These are phyloP conservation scores for Pichia membranifaciens DNA, from an alignment of 805 yeast species.

Conservation along the genomic window DNA sequence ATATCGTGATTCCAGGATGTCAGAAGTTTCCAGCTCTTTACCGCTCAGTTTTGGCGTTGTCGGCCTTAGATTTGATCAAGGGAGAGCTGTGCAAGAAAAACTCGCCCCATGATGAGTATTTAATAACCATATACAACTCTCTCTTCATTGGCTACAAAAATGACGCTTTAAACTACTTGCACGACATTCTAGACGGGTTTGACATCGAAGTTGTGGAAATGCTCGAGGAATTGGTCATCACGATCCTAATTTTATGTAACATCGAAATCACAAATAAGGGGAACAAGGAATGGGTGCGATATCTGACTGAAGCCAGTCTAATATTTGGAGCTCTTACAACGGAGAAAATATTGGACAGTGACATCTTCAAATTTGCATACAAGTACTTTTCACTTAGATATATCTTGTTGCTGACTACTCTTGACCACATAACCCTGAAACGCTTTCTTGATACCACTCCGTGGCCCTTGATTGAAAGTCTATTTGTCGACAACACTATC, in stretches of 20 bases:
- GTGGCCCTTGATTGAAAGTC: conserved; percentile 22
- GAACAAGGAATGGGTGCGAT: conserved; percentile 27
- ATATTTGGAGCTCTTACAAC: conserved; percentile 22
- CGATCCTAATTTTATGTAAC: conserved; percentile 28
- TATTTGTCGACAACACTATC: conserved; percentile 22
- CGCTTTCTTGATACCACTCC: conserved; percentile 18
- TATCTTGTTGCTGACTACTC: conserved; percentile 24
- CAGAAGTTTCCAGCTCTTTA: conserved; percentile 22
- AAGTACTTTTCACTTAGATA: conserved; percentile 30
- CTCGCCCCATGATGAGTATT: background rate
- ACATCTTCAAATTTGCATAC: conserved; percentile 27
- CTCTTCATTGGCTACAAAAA: conserved; percentile 23
- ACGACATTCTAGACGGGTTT: conserved; percentile 24
- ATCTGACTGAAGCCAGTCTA: conserved; percentile 28
- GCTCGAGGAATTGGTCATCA: conserved; percentile 26
- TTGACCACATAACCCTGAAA: conserved; percentile 17
- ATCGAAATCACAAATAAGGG: conserved; percentile 29
- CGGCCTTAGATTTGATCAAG: conserved; percentile 24
- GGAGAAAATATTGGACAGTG: conserved; percentile 19
- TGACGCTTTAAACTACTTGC: conserved; percentile 26
- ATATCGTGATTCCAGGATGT: conserved; percentile 26
- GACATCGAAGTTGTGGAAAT: conserved; percentile 18
- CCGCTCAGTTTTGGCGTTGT: conserved; percentile 23
- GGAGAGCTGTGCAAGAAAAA: conserved; percentile 10
- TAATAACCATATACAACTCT: conserved; percentile 9